Percentiles rank a stretch among this genome's conserved stretches.
Evolutionary conservation across 2,329 filamentous ascomycete genomes (phyloP).

Genomic region (Xylariaceae sp.): DNA sequence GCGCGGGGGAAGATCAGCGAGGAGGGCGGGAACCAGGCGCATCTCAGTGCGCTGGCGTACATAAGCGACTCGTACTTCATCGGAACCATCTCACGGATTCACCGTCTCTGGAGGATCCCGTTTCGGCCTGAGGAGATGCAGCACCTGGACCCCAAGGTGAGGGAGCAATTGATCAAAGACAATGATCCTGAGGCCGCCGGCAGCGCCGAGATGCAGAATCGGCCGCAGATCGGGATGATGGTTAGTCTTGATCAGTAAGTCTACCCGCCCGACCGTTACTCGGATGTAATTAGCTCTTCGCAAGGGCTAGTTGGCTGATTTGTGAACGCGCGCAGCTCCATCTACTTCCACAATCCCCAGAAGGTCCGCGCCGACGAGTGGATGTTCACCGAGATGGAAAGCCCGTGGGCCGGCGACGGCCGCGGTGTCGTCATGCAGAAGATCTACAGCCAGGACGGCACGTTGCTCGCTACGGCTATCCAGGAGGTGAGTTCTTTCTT

Average conservation of each 20-base stretch:
- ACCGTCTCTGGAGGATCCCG: slow-evolving; percentile 72
- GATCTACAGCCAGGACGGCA: slow-evolving; percentile 68
- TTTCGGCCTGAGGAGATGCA: slow-evolving; percentile 51
- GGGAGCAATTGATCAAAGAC: slow-evolving; percentile 36
- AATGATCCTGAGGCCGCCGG: slow-evolving; percentile 44
- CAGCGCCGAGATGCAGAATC: slow-evolving; percentile 45
- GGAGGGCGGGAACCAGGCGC: slow-evolving; percentile 70
- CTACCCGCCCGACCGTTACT: background rate
- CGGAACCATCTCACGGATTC: slow-evolving; percentile 76
- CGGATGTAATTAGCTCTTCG: background rate
- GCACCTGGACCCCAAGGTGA: slow-evolving; percentile 41
- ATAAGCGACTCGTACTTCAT: slow-evolving; percentile 93
- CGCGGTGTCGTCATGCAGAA: slow-evolving; percentile 71
- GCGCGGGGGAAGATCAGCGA: slow-evolving; percentile 69
- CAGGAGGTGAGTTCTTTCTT: slow-evolving; percentile 59
- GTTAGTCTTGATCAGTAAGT: slow-evolving; percentile 68
- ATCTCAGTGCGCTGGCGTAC: slow-evolving; percentile 85
- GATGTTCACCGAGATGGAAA: slow-evolving; percentile 78
- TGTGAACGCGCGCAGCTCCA: slow-evolving; percentile 38
- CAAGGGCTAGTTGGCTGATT: background rate
- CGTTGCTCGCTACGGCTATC: slow-evolving; percentile 70
- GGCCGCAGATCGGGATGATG: slow-evolving; percentile 73
- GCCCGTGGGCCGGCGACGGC: slow-evolving; percentile 74
- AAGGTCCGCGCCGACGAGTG: slow-evolving; percentile 63
- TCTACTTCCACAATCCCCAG: slow-evolving; percentile 62